phyloP scores from a whole-genome alignment of 306 rosid species.

The Clitoria ternatea region DNA sequence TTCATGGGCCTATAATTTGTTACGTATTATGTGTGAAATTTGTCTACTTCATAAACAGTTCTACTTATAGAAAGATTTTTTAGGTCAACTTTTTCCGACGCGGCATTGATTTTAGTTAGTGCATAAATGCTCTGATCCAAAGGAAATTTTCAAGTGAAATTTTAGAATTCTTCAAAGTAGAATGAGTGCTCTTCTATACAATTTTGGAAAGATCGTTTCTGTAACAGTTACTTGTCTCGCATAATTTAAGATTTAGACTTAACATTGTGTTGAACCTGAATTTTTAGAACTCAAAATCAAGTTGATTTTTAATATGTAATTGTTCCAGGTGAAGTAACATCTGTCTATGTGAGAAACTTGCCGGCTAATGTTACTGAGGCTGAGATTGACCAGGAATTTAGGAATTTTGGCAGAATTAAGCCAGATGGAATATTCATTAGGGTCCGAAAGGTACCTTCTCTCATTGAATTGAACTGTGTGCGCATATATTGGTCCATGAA shows the following conservation, averaged over 20 bases:
- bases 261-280: not conserved
- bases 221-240: not conserved
- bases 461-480: not conserved
- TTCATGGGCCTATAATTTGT: not conserved
- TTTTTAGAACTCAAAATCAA: slow-evolving; percentile 13
- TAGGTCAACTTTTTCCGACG: not conserved
- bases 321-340: slow-evolving; percentile 72
- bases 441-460: slow-evolving; percentile 62
- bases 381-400: slow-evolving; percentile 78
- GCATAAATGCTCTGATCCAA: not conserved
- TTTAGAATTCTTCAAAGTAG: not conserved
- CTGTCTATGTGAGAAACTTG: slow-evolving; percentile 90
- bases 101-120: not conserved
- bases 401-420: slow-evolving; percentile 71
- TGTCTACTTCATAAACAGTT: not conserved
- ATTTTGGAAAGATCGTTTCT: not conserved
- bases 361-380: slow-evolving; percentile 72
- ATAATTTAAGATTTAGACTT: not conserved
- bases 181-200: not conserved
- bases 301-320: slow-evolving; percentile 28
- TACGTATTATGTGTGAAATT: not conserved
- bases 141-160: not conserved
- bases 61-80: not conserved
- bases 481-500: not conserved
- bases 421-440: slow-evolving; percentile 84